Percentiles rank a stretch among this genome's conserved stretches.
phyloP scores from a whole-genome alignment of 2,329 filamentous ascomycete genomes.

The Hymenoscyphus infarciens region DNA sequence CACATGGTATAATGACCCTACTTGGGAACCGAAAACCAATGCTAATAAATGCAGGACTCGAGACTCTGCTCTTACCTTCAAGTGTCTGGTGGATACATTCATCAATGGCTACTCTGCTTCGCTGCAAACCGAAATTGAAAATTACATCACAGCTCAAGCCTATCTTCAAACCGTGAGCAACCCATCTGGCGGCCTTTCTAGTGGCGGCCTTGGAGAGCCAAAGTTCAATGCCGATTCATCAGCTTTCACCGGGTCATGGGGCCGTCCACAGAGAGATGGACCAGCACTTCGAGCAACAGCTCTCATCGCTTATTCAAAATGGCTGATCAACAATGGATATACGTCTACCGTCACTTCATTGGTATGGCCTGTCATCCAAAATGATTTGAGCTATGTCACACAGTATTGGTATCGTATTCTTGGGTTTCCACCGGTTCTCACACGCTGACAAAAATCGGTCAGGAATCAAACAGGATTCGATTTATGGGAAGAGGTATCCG shows the following conservation, averaged over 20 bases:
- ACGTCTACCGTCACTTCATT: constrained; percentile 44
- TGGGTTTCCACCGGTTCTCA: neutral
- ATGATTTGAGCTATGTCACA: constrained; percentile 71
- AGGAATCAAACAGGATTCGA: constrained; percentile 60
- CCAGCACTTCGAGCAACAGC: constrained; percentile 73
- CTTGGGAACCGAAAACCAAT: no score
- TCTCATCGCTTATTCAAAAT: constrained; percentile 68
- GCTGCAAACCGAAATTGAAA: constrained; percentile 53
- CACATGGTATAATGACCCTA: no score
- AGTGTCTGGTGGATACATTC: constrained; percentile 65
- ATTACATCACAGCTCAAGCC: constrained; percentile 67
- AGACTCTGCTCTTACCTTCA: constrained; percentile 69
- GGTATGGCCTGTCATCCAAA: constrained; percentile 70
- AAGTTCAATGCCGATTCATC: constrained; percentile 66
- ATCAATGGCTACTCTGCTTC: constrained; percentile 46
- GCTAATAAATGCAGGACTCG: constrained; percentile 48
- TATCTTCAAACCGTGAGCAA: constrained; percentile 55
- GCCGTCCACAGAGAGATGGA: constrained; percentile 75
- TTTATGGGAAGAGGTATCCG: constrained; percentile 78
- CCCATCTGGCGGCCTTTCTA: constrained; percentile 42
- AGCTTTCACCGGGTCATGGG: constrained; percentile 65
- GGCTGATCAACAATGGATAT: constrained; percentile 62
- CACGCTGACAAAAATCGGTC: constrained; percentile 4
- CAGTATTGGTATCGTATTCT: constrained; percentile 57
- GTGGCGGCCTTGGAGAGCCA: constrained; percentile 62